phyloP scores from a whole-genome alignment of 1,284 basidiomycete species.

The Trametes hirsuta region DNA sequence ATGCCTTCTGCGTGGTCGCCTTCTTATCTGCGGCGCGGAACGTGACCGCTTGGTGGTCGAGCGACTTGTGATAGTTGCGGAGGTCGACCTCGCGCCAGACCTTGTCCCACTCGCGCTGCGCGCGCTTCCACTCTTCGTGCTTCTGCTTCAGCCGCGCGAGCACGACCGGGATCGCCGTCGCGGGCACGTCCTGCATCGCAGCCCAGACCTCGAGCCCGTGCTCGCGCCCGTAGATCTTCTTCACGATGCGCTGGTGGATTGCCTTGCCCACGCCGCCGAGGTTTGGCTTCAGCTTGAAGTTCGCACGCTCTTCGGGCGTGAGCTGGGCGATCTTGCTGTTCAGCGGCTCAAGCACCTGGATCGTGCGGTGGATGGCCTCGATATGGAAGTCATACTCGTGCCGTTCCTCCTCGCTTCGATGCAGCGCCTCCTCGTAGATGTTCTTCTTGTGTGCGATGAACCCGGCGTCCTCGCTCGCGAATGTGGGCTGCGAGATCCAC shows the following conservation, averaged over 20 bases:
- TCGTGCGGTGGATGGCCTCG: slow-evolving; percentile 95
- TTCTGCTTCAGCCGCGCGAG: slow-evolving; percentile 93
- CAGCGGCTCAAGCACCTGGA: slow-evolving; percentile 90
- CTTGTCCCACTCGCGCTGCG: slow-evolving; percentile 99
- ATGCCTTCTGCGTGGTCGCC: slow-evolving; percentile 79
- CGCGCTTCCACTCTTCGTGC: slow-evolving; percentile 99
- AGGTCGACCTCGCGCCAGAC: slow-evolving; percentile 98
- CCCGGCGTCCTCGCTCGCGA: slow-evolving; percentile 91
- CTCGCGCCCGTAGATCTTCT: slow-evolving; percentile 95
- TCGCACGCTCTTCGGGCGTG: slow-evolving; percentile 77
- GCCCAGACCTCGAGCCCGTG: slow-evolving; percentile 88
- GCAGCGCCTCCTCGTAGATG: slow-evolving; percentile 95
- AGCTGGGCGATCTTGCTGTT: slow-evolving; percentile 88
- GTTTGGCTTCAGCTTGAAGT: slow-evolving; percentile 91
- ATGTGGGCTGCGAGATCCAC: slow-evolving; percentile 96
- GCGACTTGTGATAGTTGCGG: slow-evolving; percentile 89
- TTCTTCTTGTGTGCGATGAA: slow-evolving; percentile 96
- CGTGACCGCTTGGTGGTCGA: slow-evolving; percentile 92
- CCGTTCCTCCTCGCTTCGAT: slow-evolving; percentile 95
- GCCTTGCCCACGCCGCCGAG: slow-evolving; percentile 90
- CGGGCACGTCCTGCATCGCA: slow-evolving; percentile 93
- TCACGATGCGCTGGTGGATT: slow-evolving; percentile 93
- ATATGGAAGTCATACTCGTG: slow-evolving; percentile 99
- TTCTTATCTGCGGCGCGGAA: slow-evolving; percentile 96
- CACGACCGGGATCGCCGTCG: slow-evolving; percentile 91